Evolutionary conservation across 139 green algal species (phyloP), one percentile per base, ranked within the genome.

Genomic region (Zygnema circumcarinatum): DNA sequence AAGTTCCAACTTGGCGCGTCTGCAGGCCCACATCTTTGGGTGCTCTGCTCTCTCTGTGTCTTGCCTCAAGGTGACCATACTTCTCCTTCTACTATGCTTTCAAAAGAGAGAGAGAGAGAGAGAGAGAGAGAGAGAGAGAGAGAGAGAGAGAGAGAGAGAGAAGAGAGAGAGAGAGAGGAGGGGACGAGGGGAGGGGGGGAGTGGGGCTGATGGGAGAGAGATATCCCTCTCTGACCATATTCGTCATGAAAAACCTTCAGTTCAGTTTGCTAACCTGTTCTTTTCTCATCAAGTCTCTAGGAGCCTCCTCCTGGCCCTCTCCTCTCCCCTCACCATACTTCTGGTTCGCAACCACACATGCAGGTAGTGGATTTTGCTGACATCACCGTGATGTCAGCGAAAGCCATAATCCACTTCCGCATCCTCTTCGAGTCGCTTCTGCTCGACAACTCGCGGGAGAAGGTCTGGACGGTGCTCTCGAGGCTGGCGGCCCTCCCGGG

Each of bases 401-500:
- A 76, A 11, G 76, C 11, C 20, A 32, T 88, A n/a, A 21, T 88
- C 21, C 75, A 88, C n/a, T 88, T 88, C 83, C 74, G 83, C 7
- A n/a, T 88, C 38, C 38, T 88, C 21, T 35, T 88, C 75, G 83
- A 88, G 75, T 21, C 25, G 22, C 84, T 89, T 2, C 76, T 89
- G 2, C 16, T 81, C 29, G 84, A 87, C 25, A n/a, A 25, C 11
- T 2, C 31, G 22, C 22, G 38, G 7, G 78, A 89, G 79, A 35
- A 67, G 29, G 21, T 89, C 11, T 11, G 7, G 11, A 21, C 75
- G 53, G 76, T 33, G 16, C 85, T 89, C 35, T 35, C 25, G n/a
- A 74, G 84, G 11, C 41, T 89, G 29, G 84, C 84, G 3, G 84
- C 16, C 39, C 2, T 25, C 74, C 84, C 35, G 2, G 3, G 16